Evolutionary conservation across 2,329 filamentous ascomycete species (phyloP).

Genomic region (Colletotrichum sp.): DNA sequence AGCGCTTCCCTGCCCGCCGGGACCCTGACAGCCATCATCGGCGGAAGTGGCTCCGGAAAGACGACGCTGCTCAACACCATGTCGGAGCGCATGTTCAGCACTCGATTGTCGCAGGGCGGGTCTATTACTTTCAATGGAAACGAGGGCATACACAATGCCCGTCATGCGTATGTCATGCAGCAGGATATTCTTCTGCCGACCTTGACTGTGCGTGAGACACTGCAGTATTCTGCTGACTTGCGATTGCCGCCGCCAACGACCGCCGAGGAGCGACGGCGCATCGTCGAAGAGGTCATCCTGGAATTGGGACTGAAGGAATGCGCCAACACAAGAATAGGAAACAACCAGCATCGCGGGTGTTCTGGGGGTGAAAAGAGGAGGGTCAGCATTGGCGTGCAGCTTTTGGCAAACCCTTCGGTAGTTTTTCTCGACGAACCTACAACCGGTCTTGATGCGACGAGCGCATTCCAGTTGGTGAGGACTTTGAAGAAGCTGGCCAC

Average conservation of each 20-base stretch:
- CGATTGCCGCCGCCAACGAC: conserved; percentile 69
- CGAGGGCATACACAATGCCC: conserved; percentile 55
- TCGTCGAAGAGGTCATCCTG: conserved; percentile 79
- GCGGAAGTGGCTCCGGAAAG: conserved; percentile 77
- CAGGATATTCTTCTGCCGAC: conserved; percentile 77
- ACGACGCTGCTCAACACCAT: conserved; percentile 75
- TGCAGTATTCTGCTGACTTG: conserved; percentile 75
- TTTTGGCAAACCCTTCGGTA: conserved; percentile 79
- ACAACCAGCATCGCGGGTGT: conserved; percentile 74
- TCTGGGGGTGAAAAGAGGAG: conserved; percentile 81
- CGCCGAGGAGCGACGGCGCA: conserved; percentile 59
- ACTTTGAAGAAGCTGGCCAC: conserved; percentile 72
- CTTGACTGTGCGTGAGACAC: conserved; percentile 76
- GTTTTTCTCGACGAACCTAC: conserved; percentile 83
- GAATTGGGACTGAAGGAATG: conserved; percentile 80
- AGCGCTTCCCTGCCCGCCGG: conserved; percentile 69
- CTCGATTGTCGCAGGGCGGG: conserved; percentile 57
- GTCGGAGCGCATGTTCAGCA: conserved; percentile 70
- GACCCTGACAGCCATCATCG: conserved; percentile 77
- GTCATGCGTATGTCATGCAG: conserved; percentile 77
- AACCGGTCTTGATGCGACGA: conserved; percentile 78
- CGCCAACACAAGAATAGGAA: conserved; percentile 76
- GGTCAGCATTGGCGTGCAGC: conserved; percentile 78
- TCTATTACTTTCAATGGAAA: conserved; percentile 66
- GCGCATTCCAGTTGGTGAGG: conserved; percentile 74